A percentile compares a stretch with the other conserved stretches of the same genome.
These are phyloP conservation scores for Rhodotorula sp. DNA, from an alignment of 1,284 basidiomycete species.

Conservation along the genomic window DNA sequence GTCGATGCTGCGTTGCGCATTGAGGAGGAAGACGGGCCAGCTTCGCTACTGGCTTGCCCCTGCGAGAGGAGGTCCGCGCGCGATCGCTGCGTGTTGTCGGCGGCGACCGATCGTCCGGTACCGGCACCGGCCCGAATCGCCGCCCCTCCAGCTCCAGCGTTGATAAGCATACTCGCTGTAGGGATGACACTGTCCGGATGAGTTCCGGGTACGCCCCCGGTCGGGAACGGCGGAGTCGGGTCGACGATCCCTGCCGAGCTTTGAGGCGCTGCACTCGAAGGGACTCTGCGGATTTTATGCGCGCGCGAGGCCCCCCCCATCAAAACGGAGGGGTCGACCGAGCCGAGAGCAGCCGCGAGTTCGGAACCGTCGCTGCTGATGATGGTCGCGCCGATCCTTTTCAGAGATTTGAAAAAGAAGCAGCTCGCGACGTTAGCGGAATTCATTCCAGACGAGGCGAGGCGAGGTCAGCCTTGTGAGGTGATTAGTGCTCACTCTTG, in stretches of 20 bases:
- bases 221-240: slow-evolving; percentile 27
- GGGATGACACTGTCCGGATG: slow-evolving; percentile 18
- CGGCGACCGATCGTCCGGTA: too few relatives aligned
- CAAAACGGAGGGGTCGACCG: neutral
- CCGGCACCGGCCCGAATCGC: neutral
- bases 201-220: slow-evolving; percentile 24
- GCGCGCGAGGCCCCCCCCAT: neutral
- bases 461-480: too few relatives aligned
- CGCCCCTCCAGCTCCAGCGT: neutral
- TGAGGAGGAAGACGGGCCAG: neutral
- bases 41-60: neutral
- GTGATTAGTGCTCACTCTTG: slow-evolving; percentile 3
- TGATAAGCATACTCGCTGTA: neutral
- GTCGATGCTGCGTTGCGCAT: neutral
- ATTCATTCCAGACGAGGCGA: too few relatives aligned
- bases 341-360: slow-evolving; percentile 17
- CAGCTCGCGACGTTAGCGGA: too few relatives aligned
- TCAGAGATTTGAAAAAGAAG: too few relatives aligned
- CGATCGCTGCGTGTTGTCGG: neutral
- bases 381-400: slow-evolving; percentile 2
- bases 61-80: neutral
- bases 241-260: neutral
- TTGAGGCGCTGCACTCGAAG: neutral
- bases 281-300: neutral
- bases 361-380: neutral